These are phyloP conservation scores for Aureobasidium namibiae DNA, from an alignment of 2,329 filamentous ascomycete genomes.

Conservation along the genomic window DNA sequence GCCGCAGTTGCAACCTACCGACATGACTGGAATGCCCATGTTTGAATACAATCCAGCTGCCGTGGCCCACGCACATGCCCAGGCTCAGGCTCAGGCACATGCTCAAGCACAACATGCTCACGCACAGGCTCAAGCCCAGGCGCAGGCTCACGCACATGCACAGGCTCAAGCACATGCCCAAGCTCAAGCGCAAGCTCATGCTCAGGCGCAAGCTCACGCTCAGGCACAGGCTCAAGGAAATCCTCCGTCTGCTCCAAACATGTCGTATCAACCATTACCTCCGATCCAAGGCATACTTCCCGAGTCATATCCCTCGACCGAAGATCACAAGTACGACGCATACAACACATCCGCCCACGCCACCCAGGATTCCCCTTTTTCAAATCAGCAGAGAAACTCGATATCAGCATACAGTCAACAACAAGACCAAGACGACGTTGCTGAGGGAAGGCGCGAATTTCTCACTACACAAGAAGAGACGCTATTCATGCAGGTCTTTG, in stretches of 20 bases:
- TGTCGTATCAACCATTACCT: constrained; percentile 41
- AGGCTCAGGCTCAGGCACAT: constrained; percentile 7
- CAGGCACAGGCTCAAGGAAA: constrained; percentile 12
- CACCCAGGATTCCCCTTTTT: constrained; percentile 23
- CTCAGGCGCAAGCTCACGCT: neutral
- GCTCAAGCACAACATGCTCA: constrained; percentile 9
- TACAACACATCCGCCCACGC: constrained; percentile 18
- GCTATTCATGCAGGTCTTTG: constrained; percentile 84
- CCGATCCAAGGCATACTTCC: constrained; percentile 43
- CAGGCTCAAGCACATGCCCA: neutral
- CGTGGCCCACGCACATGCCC: constrained; percentile 5
- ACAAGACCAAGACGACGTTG: constrained; percentile 31
- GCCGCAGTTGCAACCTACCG: neutral
- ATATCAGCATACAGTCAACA: constrained; percentile 26
- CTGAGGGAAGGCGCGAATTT: constrained; percentile 48
- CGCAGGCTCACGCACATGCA: constrained; percentile 2
- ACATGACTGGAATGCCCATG: neutral
- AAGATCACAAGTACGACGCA: constrained; percentile 21
- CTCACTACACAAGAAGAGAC: constrained; percentile 70
- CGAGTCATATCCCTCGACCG: constrained; percentile 35
- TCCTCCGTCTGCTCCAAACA: constrained; percentile 25
- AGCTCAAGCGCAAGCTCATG: constrained; percentile 1
- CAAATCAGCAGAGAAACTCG: constrained; percentile 28
- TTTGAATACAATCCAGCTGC: constrained; percentile 9
- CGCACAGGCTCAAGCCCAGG: constrained; percentile 16